Conservation (phyloP, 2,329 filamentous ascomycete genomes). For the Nannizzia gypsea region DNA sequence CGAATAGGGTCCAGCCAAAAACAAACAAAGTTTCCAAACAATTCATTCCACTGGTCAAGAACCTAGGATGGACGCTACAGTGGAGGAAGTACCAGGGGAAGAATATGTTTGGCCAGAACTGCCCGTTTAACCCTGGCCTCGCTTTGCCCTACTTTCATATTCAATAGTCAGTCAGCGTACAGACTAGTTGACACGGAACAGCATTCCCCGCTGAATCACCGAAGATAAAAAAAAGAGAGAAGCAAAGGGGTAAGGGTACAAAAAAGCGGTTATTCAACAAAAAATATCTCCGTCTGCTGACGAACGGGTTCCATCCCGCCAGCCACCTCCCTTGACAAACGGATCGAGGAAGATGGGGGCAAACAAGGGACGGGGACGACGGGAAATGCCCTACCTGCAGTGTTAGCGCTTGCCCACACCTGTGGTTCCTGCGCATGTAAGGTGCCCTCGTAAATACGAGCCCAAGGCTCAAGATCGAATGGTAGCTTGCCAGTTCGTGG, state of each 20-base stretch:
- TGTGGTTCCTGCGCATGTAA: conserved; percentile 7
- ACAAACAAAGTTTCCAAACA: not conserved
- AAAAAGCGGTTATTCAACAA: not conserved
- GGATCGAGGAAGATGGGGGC: not conserved
- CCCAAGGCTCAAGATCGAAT: not conserved
- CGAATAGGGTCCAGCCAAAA: not conserved
- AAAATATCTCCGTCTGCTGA: not conserved
- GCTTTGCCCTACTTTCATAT: not conserved
- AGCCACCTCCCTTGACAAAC: not conserved
- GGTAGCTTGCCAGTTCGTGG: not conserved
- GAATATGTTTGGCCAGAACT: not conserved
- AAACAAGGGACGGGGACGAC: conserved; percentile 11
- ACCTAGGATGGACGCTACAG: not conserved
- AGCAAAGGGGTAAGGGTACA: not conserved
- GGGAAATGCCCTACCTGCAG: conserved; percentile 12
- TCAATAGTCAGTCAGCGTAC: not conserved
- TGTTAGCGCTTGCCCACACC: conserved; percentile 6
- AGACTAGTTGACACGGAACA: not conserved
- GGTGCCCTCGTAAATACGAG: not conserved
- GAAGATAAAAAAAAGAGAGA: not conserved
- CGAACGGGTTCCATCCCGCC: not conserved
- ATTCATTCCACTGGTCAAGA: not conserved
- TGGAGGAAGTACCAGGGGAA: not conserved
- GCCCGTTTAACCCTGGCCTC: not conserved
- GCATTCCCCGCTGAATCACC: not conserved